phyloP scores from a whole-genome alignment of 2,329 filamentous ascomycete genomes.

The Monosporascus sp. region DNA sequence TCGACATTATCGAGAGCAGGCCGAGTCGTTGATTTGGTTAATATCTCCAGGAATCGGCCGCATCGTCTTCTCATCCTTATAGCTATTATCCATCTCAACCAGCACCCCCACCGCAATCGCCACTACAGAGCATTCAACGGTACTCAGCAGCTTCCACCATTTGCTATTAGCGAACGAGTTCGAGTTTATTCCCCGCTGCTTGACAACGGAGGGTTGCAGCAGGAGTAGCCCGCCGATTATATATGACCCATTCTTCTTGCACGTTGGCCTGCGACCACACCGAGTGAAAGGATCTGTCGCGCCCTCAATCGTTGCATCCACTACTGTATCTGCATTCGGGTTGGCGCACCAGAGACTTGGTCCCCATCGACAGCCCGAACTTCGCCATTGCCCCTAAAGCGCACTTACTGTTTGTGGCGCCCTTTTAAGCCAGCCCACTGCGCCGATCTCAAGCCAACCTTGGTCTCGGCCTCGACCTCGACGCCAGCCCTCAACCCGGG shows the following conservation, averaged over 20 bases:
- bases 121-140: no score
- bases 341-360: neutral
- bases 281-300: no score
- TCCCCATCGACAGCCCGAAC: neutral
- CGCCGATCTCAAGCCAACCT: no score
- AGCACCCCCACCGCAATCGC: neutral
- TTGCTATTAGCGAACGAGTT: no score
- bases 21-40: neutral
- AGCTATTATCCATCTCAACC: neutral
- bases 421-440: no score
- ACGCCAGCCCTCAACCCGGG: neutral
- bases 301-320: no score
- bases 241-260: neutral
- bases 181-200: no score
- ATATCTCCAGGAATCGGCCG: neutral
- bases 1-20: neutral
- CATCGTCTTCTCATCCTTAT: neutral
- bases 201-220: no score
- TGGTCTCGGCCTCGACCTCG: neutral
- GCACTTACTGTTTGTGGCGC: no score
- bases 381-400: no score
- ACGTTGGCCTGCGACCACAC: neutral
- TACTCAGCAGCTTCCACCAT: no score
- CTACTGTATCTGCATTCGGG: no score
- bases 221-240: neutral